These are phyloP conservation scores for Septoria linicola DNA, from an alignment of 2,329 filamentous ascomycete species.

Conservation along the genomic window DNA sequence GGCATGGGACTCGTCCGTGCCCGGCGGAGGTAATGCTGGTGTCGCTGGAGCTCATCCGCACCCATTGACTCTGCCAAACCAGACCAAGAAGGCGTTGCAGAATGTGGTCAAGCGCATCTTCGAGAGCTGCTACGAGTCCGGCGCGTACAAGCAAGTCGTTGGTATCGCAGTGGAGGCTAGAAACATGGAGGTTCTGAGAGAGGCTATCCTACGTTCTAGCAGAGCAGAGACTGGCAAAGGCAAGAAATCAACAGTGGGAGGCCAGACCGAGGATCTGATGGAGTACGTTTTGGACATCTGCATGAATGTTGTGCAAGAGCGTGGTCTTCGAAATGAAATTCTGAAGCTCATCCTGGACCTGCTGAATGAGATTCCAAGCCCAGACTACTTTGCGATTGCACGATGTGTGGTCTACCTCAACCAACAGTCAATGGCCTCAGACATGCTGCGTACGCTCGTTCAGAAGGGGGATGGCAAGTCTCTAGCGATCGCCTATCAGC, in stretches of 20 bases:
- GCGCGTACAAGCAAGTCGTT: constrained; percentile 90
- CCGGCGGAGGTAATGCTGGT: constrained; percentile 57
- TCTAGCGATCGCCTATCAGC: constrained; percentile 87
- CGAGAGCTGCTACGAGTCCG: constrained; percentile 80
- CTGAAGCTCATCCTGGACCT: constrained; percentile 89
- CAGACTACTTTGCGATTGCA: constrained; percentile 96
- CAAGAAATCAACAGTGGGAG: constrained; percentile 56
- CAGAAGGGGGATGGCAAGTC: constrained; percentile 75
- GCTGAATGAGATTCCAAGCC: constrained; percentile 86
- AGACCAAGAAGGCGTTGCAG: constrained; percentile 77
- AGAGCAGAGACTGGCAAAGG: constrained; percentile 72
- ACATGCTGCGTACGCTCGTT: constrained; percentile 79
- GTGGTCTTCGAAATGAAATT: constrained; percentile 78
- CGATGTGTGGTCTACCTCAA: constrained; percentile 97
- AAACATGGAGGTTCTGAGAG: constrained; percentile 81
- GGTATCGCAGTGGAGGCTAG: constrained; percentile 95
- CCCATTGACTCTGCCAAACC: constrained; percentile 66
- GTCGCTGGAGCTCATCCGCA: constrained; percentile 55
- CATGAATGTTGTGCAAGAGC: constrained; percentile 96
- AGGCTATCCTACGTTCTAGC: constrained; percentile 84
- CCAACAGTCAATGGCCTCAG: constrained; percentile 84
- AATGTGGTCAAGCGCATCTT: constrained; percentile 85
- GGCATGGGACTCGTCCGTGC: constrained; percentile 58
- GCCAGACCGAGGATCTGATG: constrained; percentile 85
- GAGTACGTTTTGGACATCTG: constrained; percentile 94